A percentile compares a stretch with the other conserved stretches of the same genome.
Conservation (phyloP, 1,284 basidiomycete species). For the Trichosporon sp. region DNA sequence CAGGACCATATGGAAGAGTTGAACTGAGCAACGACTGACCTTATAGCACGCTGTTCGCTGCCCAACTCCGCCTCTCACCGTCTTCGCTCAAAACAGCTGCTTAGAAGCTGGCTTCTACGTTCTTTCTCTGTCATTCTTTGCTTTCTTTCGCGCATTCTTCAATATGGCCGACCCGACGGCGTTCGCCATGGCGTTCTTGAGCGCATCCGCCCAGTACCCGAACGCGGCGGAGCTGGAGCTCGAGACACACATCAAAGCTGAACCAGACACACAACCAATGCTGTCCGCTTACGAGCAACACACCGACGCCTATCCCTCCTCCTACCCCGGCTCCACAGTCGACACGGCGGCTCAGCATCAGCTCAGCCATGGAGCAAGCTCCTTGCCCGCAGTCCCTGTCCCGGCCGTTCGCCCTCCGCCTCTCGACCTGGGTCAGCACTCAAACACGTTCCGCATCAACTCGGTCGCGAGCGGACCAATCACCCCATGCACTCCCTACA, state of each 20-base stretch:
- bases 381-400: background rate
- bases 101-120: slow-evolving; percentile 2
- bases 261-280: background rate
- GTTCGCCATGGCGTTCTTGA: background rate
- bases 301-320: slow-evolving; percentile 3
- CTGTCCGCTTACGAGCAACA: background rate
- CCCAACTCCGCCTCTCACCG: background rate
- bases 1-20: background rate
- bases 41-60: background rate
- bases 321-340: background rate
- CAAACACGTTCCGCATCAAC: background rate
- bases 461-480: background rate
- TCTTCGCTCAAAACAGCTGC: background rate
- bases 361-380: background rate
- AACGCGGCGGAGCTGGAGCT: background rate
- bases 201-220: background rate
- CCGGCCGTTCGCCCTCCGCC: background rate
- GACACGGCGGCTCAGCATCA: background rate
- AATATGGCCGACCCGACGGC: background rate
- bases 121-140: background rate
- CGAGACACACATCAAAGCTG: background rate
- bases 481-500: background rate
- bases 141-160: background rate
- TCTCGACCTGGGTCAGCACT: background rate
- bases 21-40: background rate